A percentile compares a stretch with the other conserved stretches of the same genome.
phyloP scores from a whole-genome alignment of 345 rosid genomes.

The Rhodamnia argentea region DNA sequence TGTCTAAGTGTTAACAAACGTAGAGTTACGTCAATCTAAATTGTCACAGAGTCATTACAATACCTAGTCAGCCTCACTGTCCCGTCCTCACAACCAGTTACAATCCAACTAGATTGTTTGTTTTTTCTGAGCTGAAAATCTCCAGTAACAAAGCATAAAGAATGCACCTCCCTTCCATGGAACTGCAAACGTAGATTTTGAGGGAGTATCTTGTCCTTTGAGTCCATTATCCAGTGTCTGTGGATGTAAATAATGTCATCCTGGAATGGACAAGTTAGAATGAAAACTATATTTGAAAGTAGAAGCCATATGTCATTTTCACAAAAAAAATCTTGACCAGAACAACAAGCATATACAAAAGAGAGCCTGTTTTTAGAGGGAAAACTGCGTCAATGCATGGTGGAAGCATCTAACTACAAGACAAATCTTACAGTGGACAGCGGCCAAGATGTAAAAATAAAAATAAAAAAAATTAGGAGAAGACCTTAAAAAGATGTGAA shows the following conservation, averaged over 20 bases:
- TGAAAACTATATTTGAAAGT: neutral
- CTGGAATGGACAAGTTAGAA: constrained; percentile 20
- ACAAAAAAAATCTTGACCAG: neutral
- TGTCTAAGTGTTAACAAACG: neutral
- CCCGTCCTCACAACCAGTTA: constrained; percentile 98
- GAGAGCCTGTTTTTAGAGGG: neutral
- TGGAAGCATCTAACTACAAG: neutral
- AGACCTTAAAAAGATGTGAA: neutral
- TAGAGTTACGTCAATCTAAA: neutral
- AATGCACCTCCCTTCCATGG: constrained; percentile 94
- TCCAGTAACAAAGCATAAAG: constrained; percentile 63
- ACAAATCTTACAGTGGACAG: neutral
- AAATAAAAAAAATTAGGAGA: neutral
- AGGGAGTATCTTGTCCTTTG: constrained; percentile 45
- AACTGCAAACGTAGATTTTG: constrained; percentile 71
- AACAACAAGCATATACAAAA: neutral
- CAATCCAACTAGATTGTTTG: constrained; percentile 63
- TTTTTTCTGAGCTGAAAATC: constrained; percentile 19
- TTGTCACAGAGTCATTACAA: constrained; percentile 1
- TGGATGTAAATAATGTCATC: constrained; percentile 77
- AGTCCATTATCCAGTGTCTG: constrained; percentile 45
- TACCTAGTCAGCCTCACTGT: constrained; percentile 93
- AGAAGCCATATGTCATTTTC: neutral
- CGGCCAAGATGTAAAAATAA: neutral
- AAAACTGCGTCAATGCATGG: neutral